These are phyloP conservation scores for grape (Vitis vinifera) DNA, from an alignment of 164 flowering plant species.

Conservation along the genomic window ASM3070453v1 NC_081810.1:7656001-7656500, in stretches of 20 bases:
- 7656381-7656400: background rate
- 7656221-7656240: background rate
- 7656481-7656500: background rate
- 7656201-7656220: background rate
- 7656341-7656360: background rate
- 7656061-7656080: background rate
- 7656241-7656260: background rate
- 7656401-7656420: no score
- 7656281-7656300: no score
- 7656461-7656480: background rate
- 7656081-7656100: background rate
- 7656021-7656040: no score
- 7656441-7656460: no score
- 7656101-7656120: background rate
- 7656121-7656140: conserved; percentile 10
- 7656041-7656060: no score
- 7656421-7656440: no score
- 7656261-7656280: no score
- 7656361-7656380: background rate
- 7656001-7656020: no score
- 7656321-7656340: background rate
- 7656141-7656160: conserved; percentile 90
- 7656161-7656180: conserved; percentile 98
- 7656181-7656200: conserved; percentile 98
- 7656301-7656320: no score